Base-by-base conservation (phyloP, 495 filamentous ascomycete genomes). In the Gamarada debralockiae region DNA sequence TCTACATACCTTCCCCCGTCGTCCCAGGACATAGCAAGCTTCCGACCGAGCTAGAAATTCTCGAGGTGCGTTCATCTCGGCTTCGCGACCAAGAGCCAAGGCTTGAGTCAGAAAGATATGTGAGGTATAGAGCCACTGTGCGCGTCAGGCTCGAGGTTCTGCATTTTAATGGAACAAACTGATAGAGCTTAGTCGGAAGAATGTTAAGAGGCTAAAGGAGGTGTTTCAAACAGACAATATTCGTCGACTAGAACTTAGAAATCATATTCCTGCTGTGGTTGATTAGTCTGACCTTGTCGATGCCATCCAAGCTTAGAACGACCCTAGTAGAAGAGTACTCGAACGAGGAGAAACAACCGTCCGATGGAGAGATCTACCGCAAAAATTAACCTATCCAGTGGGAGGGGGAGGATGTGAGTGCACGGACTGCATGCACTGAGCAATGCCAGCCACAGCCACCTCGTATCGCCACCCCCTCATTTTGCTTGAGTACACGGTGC, bases 121-220 rank as follows among this genome's bases (percentile, higher is more conserved):
- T 47, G 17, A 47, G 48, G 43, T 54, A 54, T 15, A 36, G 40
- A 54, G 51, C 41, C 31, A 54, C 41, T 2, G 27, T 18, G 24
- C 51, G 42, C 21, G 27, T 53, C 40, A 34, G 10, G 50, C 39
- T 53, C 25, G 50, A 53, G n/a, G 38, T 52, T n/a, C n/a, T n/a
- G n/a, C n/a, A n/a, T n/a, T n/a, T n/a, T n/a, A n/a, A n/a, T n/a
- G n/a, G n/a, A n/a, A n/a, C n/a, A n/a, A n/a, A n/a, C n/a, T n/a
- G n/a, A n/a, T n/a, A n/a, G 40, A 60, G 46, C 17, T 60, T 6
- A 38, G 43, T 22, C 37, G 41, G 20, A 59, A 59, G 36, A 59
- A 59, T 38, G 0, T 59, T 33, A 20, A 59, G 52, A 55, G 56
- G 15, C 15, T 59, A n/a, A 50, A 51, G 41, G n/a, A 29, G 36